Evolutionary conservation across 768 basidiomycete species (phyloP).

Genomic region (Calvatia gigantea): DNA sequence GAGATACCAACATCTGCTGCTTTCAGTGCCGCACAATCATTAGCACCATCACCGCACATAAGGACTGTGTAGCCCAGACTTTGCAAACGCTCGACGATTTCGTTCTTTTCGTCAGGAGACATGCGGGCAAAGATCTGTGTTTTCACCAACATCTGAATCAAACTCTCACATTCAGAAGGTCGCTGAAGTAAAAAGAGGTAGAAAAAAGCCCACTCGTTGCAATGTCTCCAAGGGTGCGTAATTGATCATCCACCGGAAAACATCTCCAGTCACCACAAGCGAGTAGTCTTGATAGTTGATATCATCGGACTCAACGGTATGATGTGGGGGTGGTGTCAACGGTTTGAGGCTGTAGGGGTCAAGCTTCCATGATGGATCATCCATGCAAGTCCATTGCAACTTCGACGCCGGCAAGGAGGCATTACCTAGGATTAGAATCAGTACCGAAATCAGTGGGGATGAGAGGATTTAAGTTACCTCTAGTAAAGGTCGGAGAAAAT

Average conservation of each 20-base stretch:
- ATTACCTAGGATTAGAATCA: conserved; percentile 41
- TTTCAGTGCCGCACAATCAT: conserved; percentile 97
- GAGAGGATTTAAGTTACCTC: conserved; percentile 43
- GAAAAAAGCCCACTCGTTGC: conserved; percentile 66
- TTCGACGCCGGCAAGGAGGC: conserved; percentile 49
- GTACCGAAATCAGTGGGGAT: background rate
- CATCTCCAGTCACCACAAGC: conserved; percentile 89
- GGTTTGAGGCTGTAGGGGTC: conserved; percentile 90
- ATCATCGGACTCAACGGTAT: conserved; percentile 67
- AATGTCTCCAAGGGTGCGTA: conserved; percentile 91
- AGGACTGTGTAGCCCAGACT: conserved; percentile 92
- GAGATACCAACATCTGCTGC: conserved; percentile 98
- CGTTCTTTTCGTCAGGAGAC: conserved; percentile 99
- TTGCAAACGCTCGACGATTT: conserved; percentile 93
- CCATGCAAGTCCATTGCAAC: conserved; percentile 90
- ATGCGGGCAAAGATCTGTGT: conserved; percentile 96
- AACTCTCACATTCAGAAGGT: background rate
- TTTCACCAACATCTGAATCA: conserved; percentile 88
- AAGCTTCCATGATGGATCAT: conserved; percentile 79
- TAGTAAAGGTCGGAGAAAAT: conserved; percentile 76
- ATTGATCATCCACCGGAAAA: conserved; percentile 98
- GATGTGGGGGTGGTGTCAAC: conserved; percentile 62
- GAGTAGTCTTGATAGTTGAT: conserved; percentile 84
- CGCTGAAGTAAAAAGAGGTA: background rate
- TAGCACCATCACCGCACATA: conserved; percentile 99